phyloP scores from a whole-genome alignment of 768 basidiomycete genomes.

The Lentinula aciculospora region DNA sequence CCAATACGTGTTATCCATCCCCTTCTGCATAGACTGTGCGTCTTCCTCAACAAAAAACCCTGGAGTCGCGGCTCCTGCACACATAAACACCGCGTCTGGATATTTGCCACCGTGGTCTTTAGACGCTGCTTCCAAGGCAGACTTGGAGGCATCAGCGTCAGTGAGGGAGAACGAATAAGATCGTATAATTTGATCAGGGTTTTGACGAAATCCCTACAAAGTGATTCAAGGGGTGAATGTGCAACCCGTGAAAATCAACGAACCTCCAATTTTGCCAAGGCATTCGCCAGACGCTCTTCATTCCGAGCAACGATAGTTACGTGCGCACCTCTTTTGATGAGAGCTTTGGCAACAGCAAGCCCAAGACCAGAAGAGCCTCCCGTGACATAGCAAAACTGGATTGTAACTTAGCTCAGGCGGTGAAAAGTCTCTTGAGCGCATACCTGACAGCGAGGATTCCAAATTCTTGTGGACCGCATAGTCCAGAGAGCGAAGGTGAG shows the following conservation, averaged over 20 bases:
- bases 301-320: conserved; percentile 84
- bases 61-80: conserved; percentile 53
- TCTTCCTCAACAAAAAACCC: conserved; percentile 50
- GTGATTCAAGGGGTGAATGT: not conserved
- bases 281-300: conserved; percentile 53
- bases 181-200: conserved; percentile 39
- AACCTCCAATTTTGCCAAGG: conserved; percentile 63
- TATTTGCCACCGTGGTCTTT: conserved; percentile 31
- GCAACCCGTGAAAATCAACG: conserved; percentile 11
- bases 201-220: conserved; percentile 32
- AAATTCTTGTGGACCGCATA: conserved; percentile 23
- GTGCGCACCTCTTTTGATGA: conserved; percentile 67
- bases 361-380: conserved; percentile 84
- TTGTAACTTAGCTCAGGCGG: not conserved
- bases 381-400: conserved; percentile 79
- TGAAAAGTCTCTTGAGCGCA: conserved; percentile 3
- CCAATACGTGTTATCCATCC: conserved; percentile 5
- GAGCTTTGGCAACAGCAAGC: conserved; percentile 59
- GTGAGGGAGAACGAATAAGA: conserved; percentile 49
- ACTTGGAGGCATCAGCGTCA: conserved; percentile 30
- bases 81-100: conserved; percentile 58
- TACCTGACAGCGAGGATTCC: conserved; percentile 47
- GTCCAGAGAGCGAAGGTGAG: not conserved
- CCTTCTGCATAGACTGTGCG: conserved; percentile 32
- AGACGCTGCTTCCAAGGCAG: conserved; percentile 45